Conservation (phyloP, 2,329 filamentous ascomycete genomes). For the Aureobasidium sp. region DNA sequence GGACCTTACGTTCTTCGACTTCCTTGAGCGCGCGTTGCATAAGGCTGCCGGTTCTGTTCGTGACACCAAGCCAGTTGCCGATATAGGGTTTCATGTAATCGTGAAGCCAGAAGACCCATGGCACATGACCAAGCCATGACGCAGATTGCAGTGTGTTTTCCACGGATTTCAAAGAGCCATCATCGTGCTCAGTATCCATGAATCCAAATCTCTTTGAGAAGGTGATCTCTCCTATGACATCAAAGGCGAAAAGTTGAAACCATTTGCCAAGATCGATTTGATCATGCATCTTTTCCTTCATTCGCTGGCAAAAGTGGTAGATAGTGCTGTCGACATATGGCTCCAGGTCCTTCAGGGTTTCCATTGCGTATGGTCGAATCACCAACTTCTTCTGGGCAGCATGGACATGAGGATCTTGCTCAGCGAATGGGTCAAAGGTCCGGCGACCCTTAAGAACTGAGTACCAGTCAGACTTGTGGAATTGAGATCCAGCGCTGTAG, state of each 20-base stretch:
- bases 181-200: constrained; percentile 30
- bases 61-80: constrained; percentile 10
- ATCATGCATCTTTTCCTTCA: constrained; percentile 24
- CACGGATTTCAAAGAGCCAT: constrained; percentile 30
- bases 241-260: constrained; percentile 36
- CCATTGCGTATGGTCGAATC: constrained; percentile 27
- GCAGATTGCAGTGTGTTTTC: constrained; percentile 28
- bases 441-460: constrained; percentile 28
- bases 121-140: constrained; percentile 34
- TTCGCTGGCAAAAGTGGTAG: constrained; percentile 29
- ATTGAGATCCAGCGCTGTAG: constrained; percentile 29
- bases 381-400: constrained; percentile 25
- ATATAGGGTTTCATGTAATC: not conserved
- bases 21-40: constrained; percentile 9
- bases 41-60: not conserved
- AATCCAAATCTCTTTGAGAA: constrained; percentile 33
- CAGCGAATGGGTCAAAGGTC: constrained; percentile 30
- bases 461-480: constrained; percentile 33
- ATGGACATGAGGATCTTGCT: constrained; percentile 28
- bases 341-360: constrained; percentile 33
- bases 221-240: constrained; percentile 38
- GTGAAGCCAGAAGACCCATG: constrained; percentile 29
- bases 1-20: constrained; percentile 5
- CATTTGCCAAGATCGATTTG: constrained; percentile 32
- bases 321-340: constrained; percentile 34